phyloP scores from a whole-genome alignment of 108 stramenopile genomes.

The Nitzschia putrida region DNA sequence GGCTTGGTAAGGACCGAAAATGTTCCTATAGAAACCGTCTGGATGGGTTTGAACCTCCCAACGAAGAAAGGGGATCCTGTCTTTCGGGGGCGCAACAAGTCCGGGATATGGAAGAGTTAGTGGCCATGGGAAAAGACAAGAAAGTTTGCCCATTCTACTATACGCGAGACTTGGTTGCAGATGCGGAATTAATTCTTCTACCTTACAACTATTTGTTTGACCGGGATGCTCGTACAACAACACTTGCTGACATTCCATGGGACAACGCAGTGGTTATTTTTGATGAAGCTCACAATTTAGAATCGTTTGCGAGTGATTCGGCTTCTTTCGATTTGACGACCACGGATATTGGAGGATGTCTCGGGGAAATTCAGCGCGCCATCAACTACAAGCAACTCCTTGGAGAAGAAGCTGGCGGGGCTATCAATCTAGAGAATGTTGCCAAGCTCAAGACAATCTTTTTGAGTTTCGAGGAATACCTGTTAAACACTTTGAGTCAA shows the following conservation, averaged over 20 bases:
- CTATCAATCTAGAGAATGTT: constrained; percentile 62
- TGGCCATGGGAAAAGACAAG: constrained; percentile 66
- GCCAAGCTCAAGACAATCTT: constrained; percentile 76
- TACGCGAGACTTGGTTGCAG: constrained; percentile 64
- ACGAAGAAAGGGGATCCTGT: constrained; percentile 37
- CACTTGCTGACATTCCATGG: constrained; percentile 79
- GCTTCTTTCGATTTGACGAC: constrained; percentile 91
- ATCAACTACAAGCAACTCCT: constrained; percentile 43
- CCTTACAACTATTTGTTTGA: constrained; percentile 99
- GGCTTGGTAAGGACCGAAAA: constrained; percentile 76
- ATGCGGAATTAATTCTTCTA: constrained; percentile 92
- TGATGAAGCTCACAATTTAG: constrained; percentile 99
- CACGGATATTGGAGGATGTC: constrained; percentile 81
- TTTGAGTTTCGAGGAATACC: constrained; percentile 75
- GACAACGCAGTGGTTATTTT: constrained; percentile 90
- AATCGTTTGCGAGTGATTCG: constrained; percentile 91
- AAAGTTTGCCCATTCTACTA: constrained; percentile 95
- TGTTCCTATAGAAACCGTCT: constrained; percentile 77
- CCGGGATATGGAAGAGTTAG: constrained; percentile 96
- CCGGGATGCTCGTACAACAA: constrained; percentile 71
- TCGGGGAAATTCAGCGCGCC: constrained; percentile 65
- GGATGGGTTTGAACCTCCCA: constrained; percentile 55
- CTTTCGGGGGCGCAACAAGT: constrained; percentile 60
- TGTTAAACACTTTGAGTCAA: constrained; percentile 41
- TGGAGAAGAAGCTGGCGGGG: constrained; percentile 16